Evolutionary conservation across 1,139 yeast species (phyloP).

Genomic region (Yamadazyma trypodendri): DNA sequence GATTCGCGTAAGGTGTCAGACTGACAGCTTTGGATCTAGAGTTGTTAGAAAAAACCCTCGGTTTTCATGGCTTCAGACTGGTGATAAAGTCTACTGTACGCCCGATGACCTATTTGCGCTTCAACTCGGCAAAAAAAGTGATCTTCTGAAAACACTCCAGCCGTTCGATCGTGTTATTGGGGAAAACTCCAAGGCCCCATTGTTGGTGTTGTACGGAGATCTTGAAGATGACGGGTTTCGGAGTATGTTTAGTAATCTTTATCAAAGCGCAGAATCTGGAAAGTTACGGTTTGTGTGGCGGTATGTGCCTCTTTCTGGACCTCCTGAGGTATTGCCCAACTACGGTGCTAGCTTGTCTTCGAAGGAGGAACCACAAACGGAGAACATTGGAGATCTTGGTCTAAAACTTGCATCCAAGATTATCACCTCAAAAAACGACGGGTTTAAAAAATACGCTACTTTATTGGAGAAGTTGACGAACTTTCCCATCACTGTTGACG

Average conservation of each 20-base stretch:
- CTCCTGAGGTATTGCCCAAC: slow-evolving; percentile 47
- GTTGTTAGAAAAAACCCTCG: slow-evolving; percentile 21
- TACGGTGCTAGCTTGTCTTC: slow-evolving; percentile 59
- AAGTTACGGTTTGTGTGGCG: slow-evolving; percentile 78
- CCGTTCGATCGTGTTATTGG: slow-evolving; percentile 67
- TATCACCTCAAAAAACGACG: slow-evolving; percentile 16
- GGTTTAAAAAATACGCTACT: slow-evolving; percentile 19
- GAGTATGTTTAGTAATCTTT: slow-evolving; percentile 57
- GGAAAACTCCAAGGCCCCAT: slow-evolving; percentile 34
- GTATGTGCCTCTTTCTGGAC: slow-evolving; percentile 46
- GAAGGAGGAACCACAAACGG: neutral
- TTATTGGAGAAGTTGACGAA: slow-evolving; percentile 38
- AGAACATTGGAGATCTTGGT: slow-evolving; percentile 29
- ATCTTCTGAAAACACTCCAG: slow-evolving; percentile 18
- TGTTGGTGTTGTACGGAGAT: slow-evolving; percentile 52
- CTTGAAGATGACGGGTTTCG: slow-evolving; percentile 47
- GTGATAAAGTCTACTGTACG: slow-evolving; percentile 59
- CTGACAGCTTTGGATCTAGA: slow-evolving; percentile 40
- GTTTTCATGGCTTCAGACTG: slow-evolving; percentile 53
- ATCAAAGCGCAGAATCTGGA: slow-evolving; percentile 59
- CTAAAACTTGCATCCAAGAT: slow-evolving; percentile 47
- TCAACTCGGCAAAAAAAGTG: slow-evolving; percentile 37
- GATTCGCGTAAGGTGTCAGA: slow-evolving; percentile 22
- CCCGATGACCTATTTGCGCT: slow-evolving; percentile 69
- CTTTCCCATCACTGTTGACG: slow-evolving; percentile 41